phyloP scores from a whole-genome alignment of 495 filamentous ascomycete species.

The Aspergillus incahuasiensis region DNA sequence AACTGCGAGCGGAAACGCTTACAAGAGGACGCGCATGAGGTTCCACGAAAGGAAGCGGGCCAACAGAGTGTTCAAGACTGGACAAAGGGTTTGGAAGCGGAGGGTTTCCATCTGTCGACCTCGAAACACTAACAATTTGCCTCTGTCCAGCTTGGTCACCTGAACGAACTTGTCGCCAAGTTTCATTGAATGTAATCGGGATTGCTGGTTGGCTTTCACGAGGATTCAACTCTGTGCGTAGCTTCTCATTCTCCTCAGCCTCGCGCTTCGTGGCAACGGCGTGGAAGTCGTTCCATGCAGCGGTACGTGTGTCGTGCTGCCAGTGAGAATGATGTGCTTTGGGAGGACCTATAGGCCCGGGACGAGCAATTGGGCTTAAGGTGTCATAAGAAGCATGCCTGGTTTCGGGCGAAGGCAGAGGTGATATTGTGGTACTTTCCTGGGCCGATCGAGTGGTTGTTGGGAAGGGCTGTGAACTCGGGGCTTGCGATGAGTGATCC shows the following conservation, averaged over 20 bases:
- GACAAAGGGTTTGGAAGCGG: slow-evolving; percentile 31
- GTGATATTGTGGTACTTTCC: slow-evolving; percentile 28
- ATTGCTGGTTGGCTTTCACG: slow-evolving; percentile 35
- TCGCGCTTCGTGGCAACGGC: slow-evolving; percentile 40
- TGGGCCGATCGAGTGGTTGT: slow-evolving; percentile 26
- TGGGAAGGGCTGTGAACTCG: slow-evolving; percentile 30
- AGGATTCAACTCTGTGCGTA: slow-evolving; percentile 32
- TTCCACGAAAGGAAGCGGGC: slow-evolving; percentile 35
- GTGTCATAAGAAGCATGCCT: slow-evolving; percentile 34
- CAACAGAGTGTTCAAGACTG: slow-evolving; percentile 33
- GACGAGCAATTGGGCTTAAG: slow-evolving; percentile 36
- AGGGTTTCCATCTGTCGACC: slow-evolving; percentile 24
- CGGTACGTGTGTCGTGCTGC: slow-evolving; percentile 31
- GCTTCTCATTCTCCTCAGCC: slow-evolving; percentile 34
- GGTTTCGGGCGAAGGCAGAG: slow-evolving; percentile 35
- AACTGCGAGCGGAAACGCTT: slow-evolving; percentile 47
- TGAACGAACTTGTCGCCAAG: slow-evolving; percentile 55
- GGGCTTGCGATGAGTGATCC: slow-evolving; percentile 33
- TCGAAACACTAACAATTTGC: slow-evolving; percentile 33
- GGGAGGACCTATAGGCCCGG: slow-evolving; percentile 52
- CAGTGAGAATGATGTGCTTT: slow-evolving; percentile 34
- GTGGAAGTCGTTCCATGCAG: slow-evolving; percentile 50
- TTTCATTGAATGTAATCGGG: slow-evolving; percentile 54
- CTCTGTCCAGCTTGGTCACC: slow-evolving; percentile 42
- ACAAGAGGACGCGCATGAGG: slow-evolving; percentile 32